A percentile compares a stretch with the other conserved stretches of the same genome.
These are phyloP conservation scores for Macrophomina tecta DNA, from an alignment of 2,329 filamentous ascomycete species.

Conservation along the genomic window DNA sequence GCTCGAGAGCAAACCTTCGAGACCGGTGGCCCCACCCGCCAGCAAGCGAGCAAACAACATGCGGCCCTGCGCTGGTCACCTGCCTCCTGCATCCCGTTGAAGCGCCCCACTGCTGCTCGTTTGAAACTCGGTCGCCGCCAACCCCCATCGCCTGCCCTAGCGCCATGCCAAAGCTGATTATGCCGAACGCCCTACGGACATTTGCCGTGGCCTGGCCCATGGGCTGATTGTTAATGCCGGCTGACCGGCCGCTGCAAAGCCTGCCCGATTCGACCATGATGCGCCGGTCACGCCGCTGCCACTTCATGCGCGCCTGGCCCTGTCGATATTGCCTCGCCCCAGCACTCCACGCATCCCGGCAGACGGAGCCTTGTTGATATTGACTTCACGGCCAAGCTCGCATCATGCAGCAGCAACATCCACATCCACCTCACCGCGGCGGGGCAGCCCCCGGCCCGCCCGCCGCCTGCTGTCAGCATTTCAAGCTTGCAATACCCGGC, in stretches of 20 bases:
- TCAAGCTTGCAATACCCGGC: background rate
- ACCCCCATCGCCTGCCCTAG: slow-evolving; percentile 12
- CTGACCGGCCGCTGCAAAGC: slow-evolving; percentile 1
- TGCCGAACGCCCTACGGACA: slow-evolving; percentile 24
- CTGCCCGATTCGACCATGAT: slow-evolving; percentile 18
- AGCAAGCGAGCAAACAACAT: slow-evolving; percentile 14
- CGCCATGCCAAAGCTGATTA: slow-evolving; percentile 21
- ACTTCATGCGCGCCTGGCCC: slow-evolving; percentile 20
- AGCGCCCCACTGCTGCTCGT: slow-evolving; percentile 16
- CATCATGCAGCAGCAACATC: slow-evolving; percentile 3
- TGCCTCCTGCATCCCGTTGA: background rate
- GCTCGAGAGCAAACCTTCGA: slow-evolving; percentile 20
- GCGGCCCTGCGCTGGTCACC: slow-evolving; percentile 11
- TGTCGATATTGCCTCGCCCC: slow-evolving; percentile 18
- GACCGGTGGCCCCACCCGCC: slow-evolving; percentile 21
- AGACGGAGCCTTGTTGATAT: slow-evolving; percentile 18
- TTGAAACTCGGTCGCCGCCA: slow-evolving; percentile 20
- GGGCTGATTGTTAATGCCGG: slow-evolving; percentile 23
- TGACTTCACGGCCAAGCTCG: slow-evolving; percentile 22
- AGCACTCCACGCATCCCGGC: slow-evolving; percentile 4
- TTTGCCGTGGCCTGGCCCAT: slow-evolving; percentile 24
- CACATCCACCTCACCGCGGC: background rate
- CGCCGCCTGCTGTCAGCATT: background rate
- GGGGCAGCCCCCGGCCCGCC: slow-evolving; percentile 13
- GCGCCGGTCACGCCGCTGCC: slow-evolving; percentile 20